These are phyloP conservation scores for Leccinum subrobustum DNA, from an alignment of 1,284 basidiomycete genomes.

Conservation along the genomic window DNA sequence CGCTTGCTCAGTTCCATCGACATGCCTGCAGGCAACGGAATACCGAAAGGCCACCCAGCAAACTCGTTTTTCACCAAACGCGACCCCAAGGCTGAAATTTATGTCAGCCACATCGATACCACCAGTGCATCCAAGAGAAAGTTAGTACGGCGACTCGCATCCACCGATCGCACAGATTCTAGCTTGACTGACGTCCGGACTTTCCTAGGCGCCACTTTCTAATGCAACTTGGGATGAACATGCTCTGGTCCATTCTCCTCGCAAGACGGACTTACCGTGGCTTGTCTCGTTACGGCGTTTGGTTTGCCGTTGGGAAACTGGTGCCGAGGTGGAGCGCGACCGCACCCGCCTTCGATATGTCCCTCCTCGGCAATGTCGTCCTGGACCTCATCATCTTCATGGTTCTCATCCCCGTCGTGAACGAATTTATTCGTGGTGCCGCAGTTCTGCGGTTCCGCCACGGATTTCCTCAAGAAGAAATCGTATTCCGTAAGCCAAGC, in stretches of 20 bases:
- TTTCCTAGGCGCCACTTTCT: conserved; percentile 28
- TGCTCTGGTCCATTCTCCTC: conserved; percentile 26
- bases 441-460: conserved; percentile 26
- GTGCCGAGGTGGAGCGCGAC: conserved; percentile 12
- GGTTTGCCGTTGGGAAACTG: conserved; percentile 26
- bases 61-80: conserved; percentile 19
- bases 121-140: conserved; percentile 19
- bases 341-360: conserved; percentile 16
- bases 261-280: conserved; percentile 24
- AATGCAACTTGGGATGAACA: conserved; percentile 25
- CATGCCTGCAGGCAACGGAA: conserved; percentile 27
- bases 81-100: conserved; percentile 26
- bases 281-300: conserved; percentile 29
- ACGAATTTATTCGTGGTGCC: conserved; percentile 20
- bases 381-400: conserved; percentile 29
- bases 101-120: conserved; percentile 32
- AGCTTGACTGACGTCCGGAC: conserved; percentile 4
- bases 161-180: not conserved
- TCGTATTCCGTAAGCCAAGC: conserved; percentile 34
- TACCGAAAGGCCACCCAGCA: conserved; percentile 29
- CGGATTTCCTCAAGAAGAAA: conserved; percentile 29
- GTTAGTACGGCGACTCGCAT: conserved; percentile 17
- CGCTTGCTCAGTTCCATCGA: conserved; percentile 4
- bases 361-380: conserved; percentile 26
- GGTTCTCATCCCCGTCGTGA: conserved; percentile 25